A percentile compares a stretch with the other conserved stretches of the same genome.
Evolutionary conservation across 768 basidiomycete genomes (phyloP).

Genomic region (Paxillus involutus): DNA sequence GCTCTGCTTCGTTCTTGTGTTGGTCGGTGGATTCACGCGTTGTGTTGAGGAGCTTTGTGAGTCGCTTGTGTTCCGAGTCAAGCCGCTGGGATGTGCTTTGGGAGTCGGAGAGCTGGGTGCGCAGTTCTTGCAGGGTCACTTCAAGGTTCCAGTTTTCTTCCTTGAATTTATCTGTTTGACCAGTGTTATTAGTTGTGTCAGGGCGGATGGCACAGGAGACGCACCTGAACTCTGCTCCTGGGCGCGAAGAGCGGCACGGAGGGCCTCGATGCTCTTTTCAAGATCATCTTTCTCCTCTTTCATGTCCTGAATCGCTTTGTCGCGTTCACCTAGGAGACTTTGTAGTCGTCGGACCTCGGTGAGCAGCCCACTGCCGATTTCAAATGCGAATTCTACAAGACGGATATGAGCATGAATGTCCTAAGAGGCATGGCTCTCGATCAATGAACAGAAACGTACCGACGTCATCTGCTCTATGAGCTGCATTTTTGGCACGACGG

Average conservation of each 20-base stretch:
- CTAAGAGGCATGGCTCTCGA: slow-evolving; percentile 2
- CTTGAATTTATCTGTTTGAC: slow-evolving; percentile 79
- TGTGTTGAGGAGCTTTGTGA: slow-evolving; percentile 69
- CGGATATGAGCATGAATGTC: slow-evolving; percentile 16
- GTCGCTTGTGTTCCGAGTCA: slow-evolving; percentile 81
- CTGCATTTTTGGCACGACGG: slow-evolving; percentile 87
- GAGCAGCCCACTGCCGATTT: slow-evolving; percentile 91
- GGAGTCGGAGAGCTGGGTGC: slow-evolving; percentile 63
- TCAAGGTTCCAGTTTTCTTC: slow-evolving; percentile 99
- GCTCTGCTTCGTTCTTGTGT: slow-evolving; percentile 85
- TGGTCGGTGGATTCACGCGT: slow-evolving; percentile 77
- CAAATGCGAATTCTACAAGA: slow-evolving; percentile 88
- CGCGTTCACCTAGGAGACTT: slow-evolving; percentile 85
- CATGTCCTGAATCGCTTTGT: slow-evolving; percentile 89
- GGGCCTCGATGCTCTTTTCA: slow-evolving; percentile 73
- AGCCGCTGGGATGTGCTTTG: slow-evolving; percentile 66
- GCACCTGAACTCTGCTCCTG: slow-evolving; percentile 81
- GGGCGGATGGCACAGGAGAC: slow-evolving; percentile 17
- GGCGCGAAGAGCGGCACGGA: slow-evolving; percentile 69
- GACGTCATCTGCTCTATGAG: slow-evolving; percentile 86
- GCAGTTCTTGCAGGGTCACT: slow-evolving; percentile 86
- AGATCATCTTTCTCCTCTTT: slow-evolving; percentile 91
- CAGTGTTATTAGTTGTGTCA: neutral
- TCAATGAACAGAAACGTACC: slow-evolving; percentile 48
- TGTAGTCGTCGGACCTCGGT: slow-evolving; percentile 92